Evolutionary conservation across 208 protist genomes (phyloP).

Genomic region (Trypanosoma vivax): DNA sequence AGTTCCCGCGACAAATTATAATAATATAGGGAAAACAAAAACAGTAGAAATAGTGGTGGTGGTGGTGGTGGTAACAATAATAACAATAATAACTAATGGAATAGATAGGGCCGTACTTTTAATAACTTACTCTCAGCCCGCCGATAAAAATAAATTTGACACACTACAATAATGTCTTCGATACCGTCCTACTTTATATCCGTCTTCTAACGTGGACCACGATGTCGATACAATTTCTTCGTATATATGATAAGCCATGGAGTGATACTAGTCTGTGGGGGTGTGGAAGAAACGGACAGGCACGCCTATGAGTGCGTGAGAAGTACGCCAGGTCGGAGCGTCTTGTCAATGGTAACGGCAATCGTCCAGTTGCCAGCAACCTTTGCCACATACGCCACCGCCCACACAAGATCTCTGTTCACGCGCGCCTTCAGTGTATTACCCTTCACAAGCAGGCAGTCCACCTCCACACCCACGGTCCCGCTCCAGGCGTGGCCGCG

Average conservation of each 20-base stretch:
- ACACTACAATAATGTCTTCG: too few species aligned
- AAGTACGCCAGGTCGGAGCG: conserved; percentile 48
- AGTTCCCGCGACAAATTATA: not conserved
- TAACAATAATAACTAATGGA: too few species aligned
- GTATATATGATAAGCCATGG: too few species aligned
- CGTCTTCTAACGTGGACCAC: too few species aligned
- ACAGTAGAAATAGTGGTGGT: not conserved
- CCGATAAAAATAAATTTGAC: too few species aligned
- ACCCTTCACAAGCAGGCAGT: conserved; percentile 43
- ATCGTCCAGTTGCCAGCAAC: conserved; percentile 64
- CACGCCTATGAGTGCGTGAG: conserved; percentile 68
- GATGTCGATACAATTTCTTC: too few species aligned
- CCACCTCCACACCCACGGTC: conserved; percentile 37
- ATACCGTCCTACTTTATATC: too few species aligned
- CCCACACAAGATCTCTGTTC: conserved; percentile 53
- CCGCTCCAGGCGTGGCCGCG: conserved; percentile 18
- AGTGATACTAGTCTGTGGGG: too few species aligned
- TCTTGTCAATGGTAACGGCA: conserved; percentile 56
- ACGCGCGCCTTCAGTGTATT: conserved; percentile 69
- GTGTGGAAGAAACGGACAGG: too few species aligned
- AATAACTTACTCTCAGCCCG: too few species aligned
- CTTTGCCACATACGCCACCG: conserved; percentile 52
- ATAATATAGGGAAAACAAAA: not conserved
- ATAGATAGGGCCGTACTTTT: too few species aligned
- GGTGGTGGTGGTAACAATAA: not conserved